A percentile compares a stretch with the other conserved stretches of the same genome.
Conservation (phyloP, 306 rosid species). For the Fragaria nilgerrensis region DNA sequence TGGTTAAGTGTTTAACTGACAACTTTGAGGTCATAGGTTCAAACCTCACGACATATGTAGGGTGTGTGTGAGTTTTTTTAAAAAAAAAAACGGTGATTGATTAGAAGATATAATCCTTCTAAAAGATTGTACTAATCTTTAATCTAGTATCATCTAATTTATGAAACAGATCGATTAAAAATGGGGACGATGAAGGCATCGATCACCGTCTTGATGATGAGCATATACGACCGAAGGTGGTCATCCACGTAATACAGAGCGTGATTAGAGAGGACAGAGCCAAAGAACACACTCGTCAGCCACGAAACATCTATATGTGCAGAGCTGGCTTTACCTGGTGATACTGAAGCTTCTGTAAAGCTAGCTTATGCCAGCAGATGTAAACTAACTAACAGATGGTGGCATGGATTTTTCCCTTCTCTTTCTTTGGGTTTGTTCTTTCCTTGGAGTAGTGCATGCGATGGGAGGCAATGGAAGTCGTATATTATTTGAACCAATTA, state of each 20-base stretch:
- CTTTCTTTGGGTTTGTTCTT: not conserved
- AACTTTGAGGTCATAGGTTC: too few relatives aligned
- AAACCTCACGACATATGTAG: too few relatives aligned
- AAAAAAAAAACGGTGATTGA: not conserved
- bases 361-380: not conserved
- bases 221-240: slow-evolving; percentile 15
- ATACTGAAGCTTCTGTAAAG: not conserved
- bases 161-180: slow-evolving; percentile 1
- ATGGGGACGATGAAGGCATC: not conserved
- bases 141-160: not conserved
- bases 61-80: too few relatives aligned
- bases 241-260: slow-evolving; percentile 18
- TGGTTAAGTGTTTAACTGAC: too few relatives aligned
- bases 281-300: slow-evolving; percentile 27
- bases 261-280: slow-evolving; percentile 17
- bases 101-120: slow-evolving; percentile 1
- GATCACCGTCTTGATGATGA: slow-evolving; percentile 2
- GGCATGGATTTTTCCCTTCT: not conserved
- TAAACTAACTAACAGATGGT: not conserved
- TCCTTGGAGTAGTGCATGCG: not conserved
- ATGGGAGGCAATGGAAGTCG: too few relatives aligned
- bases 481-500: not conserved
- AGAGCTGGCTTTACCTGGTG: slow-evolving; percentile 24
- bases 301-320: not conserved
- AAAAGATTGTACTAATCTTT: not conserved